Conservation (phyloP, 768 basidiomycete genomes). For the Auriscalpium orientale region DNA sequence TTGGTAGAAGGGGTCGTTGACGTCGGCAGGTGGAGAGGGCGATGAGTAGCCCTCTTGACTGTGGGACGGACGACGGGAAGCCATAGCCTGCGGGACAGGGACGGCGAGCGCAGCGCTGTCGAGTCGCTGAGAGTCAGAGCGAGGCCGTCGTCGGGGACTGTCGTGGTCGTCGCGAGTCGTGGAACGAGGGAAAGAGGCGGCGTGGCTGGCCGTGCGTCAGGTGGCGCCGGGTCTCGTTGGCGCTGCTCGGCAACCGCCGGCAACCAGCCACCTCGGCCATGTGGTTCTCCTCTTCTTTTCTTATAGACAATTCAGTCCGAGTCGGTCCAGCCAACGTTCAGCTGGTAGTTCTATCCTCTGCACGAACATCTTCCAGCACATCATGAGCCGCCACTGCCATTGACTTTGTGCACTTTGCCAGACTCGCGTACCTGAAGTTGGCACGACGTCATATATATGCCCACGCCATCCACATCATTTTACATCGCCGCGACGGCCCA, state of each 20-base stretch:
- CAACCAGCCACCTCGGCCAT: background rate
- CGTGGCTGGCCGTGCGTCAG: background rate
- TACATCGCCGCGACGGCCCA: no score
- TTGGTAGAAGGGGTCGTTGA: constrained; percentile 56
- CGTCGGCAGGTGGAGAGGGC: constrained; percentile 54
- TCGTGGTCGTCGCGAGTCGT: background rate
- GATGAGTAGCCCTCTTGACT: constrained; percentile 56
- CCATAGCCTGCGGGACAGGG: constrained; percentile 29
- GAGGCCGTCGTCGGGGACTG: background rate
- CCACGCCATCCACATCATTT: no score
- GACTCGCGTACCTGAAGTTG: no score
- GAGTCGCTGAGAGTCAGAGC: background rate
- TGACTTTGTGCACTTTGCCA: no score
- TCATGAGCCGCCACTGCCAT: no score
- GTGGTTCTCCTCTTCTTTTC: background rate
- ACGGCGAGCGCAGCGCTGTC: background rate
- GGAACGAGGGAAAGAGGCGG: background rate
- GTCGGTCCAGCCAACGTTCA: no score
- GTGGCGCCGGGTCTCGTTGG: background rate
- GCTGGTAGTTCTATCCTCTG: no score
- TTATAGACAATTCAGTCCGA: no score
- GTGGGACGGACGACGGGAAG: constrained; percentile 45
- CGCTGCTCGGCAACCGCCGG: background rate
- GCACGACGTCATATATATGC: no score
- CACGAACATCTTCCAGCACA: no score